A percentile compares a stretch with the other conserved stretches of the same genome.
phyloP scores from a whole-genome alignment of 2,329 filamentous ascomycete species.

The Botrytis sinoallii region DNA sequence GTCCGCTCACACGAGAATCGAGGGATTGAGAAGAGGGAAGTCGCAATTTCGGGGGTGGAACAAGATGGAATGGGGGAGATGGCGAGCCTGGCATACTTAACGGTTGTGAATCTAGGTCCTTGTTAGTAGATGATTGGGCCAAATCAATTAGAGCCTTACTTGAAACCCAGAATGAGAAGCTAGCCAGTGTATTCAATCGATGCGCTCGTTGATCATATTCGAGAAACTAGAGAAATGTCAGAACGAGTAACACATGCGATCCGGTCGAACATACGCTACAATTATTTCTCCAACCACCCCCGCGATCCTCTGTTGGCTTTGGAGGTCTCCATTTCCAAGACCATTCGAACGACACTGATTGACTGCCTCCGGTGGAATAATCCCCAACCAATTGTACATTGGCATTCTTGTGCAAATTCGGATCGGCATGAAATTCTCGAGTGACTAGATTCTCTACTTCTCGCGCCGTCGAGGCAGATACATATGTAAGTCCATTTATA shows the following conservation, averaged over 20 bases:
- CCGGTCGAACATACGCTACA: slow-evolving; percentile 65
- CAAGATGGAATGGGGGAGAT: slow-evolving; percentile 69
- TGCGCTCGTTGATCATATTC: slow-evolving; percentile 96
- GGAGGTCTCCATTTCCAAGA: slow-evolving; percentile 96
- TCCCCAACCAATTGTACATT: slow-evolving; percentile 96
- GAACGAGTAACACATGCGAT: slow-evolving; percentile 14
- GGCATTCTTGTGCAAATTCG: slow-evolving; percentile 93
- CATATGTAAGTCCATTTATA: slow-evolving; percentile 87
- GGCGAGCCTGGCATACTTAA: slow-evolving; percentile 61
- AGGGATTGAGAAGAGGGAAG: slow-evolving; percentile 85
- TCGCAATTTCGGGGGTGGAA: slow-evolving; percentile 71
- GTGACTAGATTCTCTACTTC: slow-evolving; percentile 94
- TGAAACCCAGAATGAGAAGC: slow-evolving; percentile 93
- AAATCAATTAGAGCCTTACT: slow-evolving; percentile 51
- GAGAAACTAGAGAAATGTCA: slow-evolving; percentile 63
- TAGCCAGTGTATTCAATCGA: slow-evolving; percentile 80
- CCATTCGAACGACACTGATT: slow-evolving; percentile 89
- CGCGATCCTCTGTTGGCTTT: slow-evolving; percentile 73
- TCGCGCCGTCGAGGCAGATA: slow-evolving; percentile 78
- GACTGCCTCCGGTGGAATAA: slow-evolving; percentile 76
- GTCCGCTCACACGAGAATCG: slow-evolving; percentile 74
- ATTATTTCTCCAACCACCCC: slow-evolving; percentile 90
- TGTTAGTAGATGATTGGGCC: slow-evolving; percentile 25
- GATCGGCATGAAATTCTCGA: slow-evolving; percentile 92
- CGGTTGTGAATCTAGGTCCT: slow-evolving; percentile 33